Evolutionary conservation across 1,139 yeast species (phyloP), one percentile per base, ranked within the genome.

Genomic region (Suhomyces yuchorum): DNA sequence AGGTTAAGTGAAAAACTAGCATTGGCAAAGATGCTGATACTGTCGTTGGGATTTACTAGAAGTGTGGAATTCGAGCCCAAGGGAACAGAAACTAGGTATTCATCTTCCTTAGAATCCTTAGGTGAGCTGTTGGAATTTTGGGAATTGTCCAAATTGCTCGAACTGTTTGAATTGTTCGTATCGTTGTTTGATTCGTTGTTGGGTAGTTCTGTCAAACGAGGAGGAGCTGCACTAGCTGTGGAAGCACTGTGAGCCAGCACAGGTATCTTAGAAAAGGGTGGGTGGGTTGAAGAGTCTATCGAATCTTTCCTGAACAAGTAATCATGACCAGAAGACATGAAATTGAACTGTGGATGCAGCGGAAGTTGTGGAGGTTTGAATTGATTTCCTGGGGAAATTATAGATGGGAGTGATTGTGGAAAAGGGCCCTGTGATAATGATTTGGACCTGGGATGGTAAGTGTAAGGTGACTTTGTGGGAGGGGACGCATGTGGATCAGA

Each of bases 31-130:
- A 67, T 59, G 19, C 62, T 62, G 48, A 75, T 66, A 8, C 67
- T 56, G 54, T 75, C 80, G 37, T 63, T 56, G 2, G 74, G 70
- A 44, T 68, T 63, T 22, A 75, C 63, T 44, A 65, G 67, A 24
- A 75, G 62, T 1, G 63, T 61, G 2, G 75, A 67, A 51, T 69
- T 67, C 28, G 76, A 70, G 3, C 79, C 78, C 36, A 75, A 62
- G 1, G 73, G 63, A 1, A 72, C 66, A 5, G 68, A 55, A 7
- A 70, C 68, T 14, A 48, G 40, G 24, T 37, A 4, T 23, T 24
- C n/a, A 15, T 22, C 22, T 2, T 20, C 18, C 11, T n/a, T 6
- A 17, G 20, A 14, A 11, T 23, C 26, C 19, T 15, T 19, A 5
- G 22, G 15, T 30, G 34, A 3, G 6, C n/a, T n/a, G n/a, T n/a